A percentile compares a stretch with the other conserved stretches of the same genome.
These are phyloP conservation scores for Camellia granthamiana DNA, from an alignment of 148 eudicot species.

Conservation along the genomic window DNA sequence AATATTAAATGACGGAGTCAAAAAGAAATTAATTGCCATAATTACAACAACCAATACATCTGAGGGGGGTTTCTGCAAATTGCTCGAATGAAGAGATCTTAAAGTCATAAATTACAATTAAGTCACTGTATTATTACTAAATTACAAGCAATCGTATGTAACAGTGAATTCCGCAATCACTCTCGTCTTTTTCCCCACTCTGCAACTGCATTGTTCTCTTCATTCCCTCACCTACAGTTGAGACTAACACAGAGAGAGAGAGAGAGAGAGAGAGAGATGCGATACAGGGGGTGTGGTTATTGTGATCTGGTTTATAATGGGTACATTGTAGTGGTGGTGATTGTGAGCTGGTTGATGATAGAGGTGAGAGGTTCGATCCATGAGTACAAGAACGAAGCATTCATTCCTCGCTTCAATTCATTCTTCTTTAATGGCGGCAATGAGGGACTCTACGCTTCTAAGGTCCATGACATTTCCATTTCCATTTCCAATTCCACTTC, in stretches of 20 bases:
- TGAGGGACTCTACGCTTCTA: constrained; percentile 86
- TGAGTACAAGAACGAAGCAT: constrained; percentile 62
- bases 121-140: no score
- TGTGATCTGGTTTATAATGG: constrained; percentile 4
- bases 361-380: constrained; percentile 60
- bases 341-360: constrained; percentile 14
- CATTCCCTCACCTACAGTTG: not conserved
- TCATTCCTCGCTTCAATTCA: constrained; percentile 65
- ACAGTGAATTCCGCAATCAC: not conserved
- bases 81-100: no score
- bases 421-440: constrained; percentile 91
- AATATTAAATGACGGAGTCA: no score
- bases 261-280: constrained; percentile 16
- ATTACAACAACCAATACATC: no score
- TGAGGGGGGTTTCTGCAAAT: no score
- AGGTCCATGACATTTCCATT: constrained; percentile 13
- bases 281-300: not conserved
- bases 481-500: no score
- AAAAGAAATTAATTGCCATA: no score
- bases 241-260: not conserved
- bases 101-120: no score
- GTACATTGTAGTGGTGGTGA: not conserved
- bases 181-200: not conserved
- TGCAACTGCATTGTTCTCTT: not conserved
- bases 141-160: no score